phyloP scores from a whole-genome alignment of 495 filamentous ascomycete species.

The Patellaria atrata region DNA sequence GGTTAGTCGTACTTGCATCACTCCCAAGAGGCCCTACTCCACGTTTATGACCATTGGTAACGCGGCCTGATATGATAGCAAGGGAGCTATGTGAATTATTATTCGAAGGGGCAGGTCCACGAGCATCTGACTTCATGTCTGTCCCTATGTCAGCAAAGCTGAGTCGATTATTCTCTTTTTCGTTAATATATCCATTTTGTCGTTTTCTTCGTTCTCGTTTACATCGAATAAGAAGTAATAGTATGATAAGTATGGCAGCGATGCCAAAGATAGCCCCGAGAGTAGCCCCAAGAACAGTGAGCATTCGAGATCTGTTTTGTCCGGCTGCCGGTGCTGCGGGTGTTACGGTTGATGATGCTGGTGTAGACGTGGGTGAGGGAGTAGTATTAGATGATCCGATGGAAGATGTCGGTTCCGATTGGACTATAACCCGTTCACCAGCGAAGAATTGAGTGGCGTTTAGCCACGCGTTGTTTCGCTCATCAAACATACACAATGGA shows the following conservation, averaged over 20 bases:
- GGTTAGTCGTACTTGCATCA: constrained; percentile 23
- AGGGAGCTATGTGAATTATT: constrained; percentile 25
- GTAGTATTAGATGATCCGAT: constrained; percentile 27
- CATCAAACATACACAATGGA: constrained; percentile 66
- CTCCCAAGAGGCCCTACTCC: constrained; percentile 18
- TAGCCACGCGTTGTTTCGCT: constrained; percentile 63
- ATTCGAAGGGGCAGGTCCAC: constrained; percentile 30
- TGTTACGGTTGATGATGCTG: constrained; percentile 28
- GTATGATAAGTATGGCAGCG: constrained; percentile 48
- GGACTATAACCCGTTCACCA: constrained; percentile 28
- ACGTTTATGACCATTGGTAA: constrained; percentile 25
- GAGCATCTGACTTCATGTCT: constrained; percentile 40
- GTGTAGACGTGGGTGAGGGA: constrained; percentile 28
- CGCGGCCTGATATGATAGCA: constrained; percentile 30
- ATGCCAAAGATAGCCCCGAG: constrained; percentile 65
- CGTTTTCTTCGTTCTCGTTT: constrained; percentile 38
- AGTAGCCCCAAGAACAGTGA: constrained; percentile 60
- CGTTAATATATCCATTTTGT: constrained; percentile 33
- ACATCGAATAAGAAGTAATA: constrained; percentile 56
- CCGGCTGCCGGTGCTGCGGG: constrained; percentile 12
- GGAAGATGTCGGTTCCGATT: constrained; percentile 23
- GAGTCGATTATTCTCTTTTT: constrained; percentile 43
- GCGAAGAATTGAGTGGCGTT: constrained; percentile 57
- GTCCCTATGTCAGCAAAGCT: constrained; percentile 52
- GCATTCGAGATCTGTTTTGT: constrained; percentile 28